Evolutionary conservation across 2,329 filamentous ascomycete genomes (phyloP), one percentile per base, ranked within the genome.

Genomic region (Colletotrichum higginsianum): DNA sequence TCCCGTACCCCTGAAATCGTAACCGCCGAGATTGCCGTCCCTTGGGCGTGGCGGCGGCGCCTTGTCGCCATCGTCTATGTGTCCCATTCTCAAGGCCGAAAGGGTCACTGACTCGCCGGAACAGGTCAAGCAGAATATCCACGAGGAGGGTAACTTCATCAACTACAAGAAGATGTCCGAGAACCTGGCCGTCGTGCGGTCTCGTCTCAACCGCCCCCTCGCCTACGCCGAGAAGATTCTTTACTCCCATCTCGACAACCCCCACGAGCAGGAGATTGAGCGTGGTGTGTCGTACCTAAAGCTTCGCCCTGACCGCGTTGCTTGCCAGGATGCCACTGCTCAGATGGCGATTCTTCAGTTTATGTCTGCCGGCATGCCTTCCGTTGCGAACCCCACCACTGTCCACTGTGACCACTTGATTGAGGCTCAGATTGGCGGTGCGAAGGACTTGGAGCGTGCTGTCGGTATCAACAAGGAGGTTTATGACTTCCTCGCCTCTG

Each of bases 271-370:
- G 85, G 96, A 98, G 61, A 97, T 99, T 79, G 91, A 98, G 91
- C 94, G 96, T 83, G 96, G 96, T 80, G 91, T 90, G 79, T 98
- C 95, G 73, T 98, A 99, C 86, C 91, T 99, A 77, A 98, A 96
- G 88, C 92, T 99, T 77, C 94, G 96, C 76, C 96, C 96, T 70
- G 96, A 99, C 83, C 94, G 96, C 84, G 96, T 99, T 80, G 96
- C 96, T 84, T 98, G 96, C 89, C 96, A 99, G 89, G 96, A 99
- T 90, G 96, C 96, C 82, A 98, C 96, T 73, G 96, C 96, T 75
- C 96, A 99, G 90, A 99, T 99, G 96, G 96, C 96, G 75, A 98
- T 99, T 77, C 90, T 99, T 72, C 96, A 99, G 88, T 99, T 99
- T 90, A 99, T 99, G 95, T 98, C 94, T 67, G 96, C 96, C 73